Evolutionary conservation across 805 yeast species (phyloP), one percentile per base, ranked within the genome.

Genomic region (Starmerella bombi): DNA sequence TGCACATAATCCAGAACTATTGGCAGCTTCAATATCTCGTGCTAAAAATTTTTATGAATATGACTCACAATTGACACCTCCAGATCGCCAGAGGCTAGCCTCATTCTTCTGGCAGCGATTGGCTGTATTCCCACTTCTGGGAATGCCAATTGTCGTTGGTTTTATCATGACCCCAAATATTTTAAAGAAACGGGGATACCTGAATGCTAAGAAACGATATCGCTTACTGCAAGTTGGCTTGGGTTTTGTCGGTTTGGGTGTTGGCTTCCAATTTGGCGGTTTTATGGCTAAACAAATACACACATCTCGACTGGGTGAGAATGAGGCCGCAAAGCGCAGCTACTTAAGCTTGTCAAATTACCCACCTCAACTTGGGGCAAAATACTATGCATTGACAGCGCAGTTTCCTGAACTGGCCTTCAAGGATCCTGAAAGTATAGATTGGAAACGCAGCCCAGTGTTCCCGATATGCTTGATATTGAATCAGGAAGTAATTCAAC

Each of bases 381-480:
- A 47, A 9, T 52, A 52, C 48, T 52, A 42, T 33, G 17, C 38
- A 5, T 30, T 48, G 40, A 49, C 53, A 3, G 46, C 51, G 5
- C 21, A 30, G 31, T 33, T 37, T 28, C 51, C 51, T 9, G 38
- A 43, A 12, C 38, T 48, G 17, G 46, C 43, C n/a, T 38, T 52
- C 44, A 27, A 37, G 29, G 40, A 49, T 36, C 56, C 56, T 8
- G 45, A 35, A 15, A 34, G 37, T 5, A 46, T 50, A 19, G 51
- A 52, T 36, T 52, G 56, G 56, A 25, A 20, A 15, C 30, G 34
- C 18, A 43, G 44, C 34, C 49, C 53, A 18, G 27, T 44, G 25
- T 52, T 52, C 45, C 56, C 56, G 16, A 18, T 52, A 31, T 41
- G 38, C 25, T 43, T 52, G 25, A 42, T 52, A n/a, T 33, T 48